Evolutionary conservation across 108 stramenopile genomes (phyloP), one percentile per base, ranked within the genome.

Genomic region (Craspedostauros australis): DNA sequence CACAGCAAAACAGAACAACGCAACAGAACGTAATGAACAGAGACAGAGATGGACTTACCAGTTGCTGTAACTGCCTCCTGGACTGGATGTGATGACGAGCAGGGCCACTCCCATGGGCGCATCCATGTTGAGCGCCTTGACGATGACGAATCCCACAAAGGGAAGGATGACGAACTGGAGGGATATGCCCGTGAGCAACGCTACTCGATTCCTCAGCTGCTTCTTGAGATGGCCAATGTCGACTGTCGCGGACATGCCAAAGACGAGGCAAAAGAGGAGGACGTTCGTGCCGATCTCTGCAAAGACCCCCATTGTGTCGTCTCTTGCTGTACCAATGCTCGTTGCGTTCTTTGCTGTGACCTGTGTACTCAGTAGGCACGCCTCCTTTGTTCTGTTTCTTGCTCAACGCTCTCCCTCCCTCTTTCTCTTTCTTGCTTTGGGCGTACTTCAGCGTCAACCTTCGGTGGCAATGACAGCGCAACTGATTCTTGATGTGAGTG

Each of bases 11-110:
- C n/a, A 6, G 12, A 15, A 7, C 7, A 28, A 24, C 5, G 1
- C 24, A 31, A 26, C 26, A 48, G 26, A 26, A 27, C 1, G 31
- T 48, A 1, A 15, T 48, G 9, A 12, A 44, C 2, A 26, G 32
- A 21, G 26, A 27, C 25, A 39, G 14, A 30, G 2, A 5, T 25
- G 22, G 38, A 54, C 53, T 30, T 44, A 44, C 80, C 84, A 93
- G 55, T 93, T 93, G 26, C 63, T 67, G 51, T 88, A 93, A 4
- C 61, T 65, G 8, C 91, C 91, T 25, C 91, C 91, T 5, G 91
- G 91, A 51, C 69, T 72, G 21, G 72, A 71, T 7, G 79, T 80
- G 12, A 93, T 72, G 6, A 93, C 79, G 11, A 93, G 36, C 38
- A 93, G 46, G 6, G 85, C 73, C 32, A 93, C 71, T 0, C 84